A percentile compares a stretch with the other conserved stretches of the same genome.
phyloP scores from a whole-genome alignment of 495 filamentous ascomycete species.

The Xylaria venustula region DNA sequence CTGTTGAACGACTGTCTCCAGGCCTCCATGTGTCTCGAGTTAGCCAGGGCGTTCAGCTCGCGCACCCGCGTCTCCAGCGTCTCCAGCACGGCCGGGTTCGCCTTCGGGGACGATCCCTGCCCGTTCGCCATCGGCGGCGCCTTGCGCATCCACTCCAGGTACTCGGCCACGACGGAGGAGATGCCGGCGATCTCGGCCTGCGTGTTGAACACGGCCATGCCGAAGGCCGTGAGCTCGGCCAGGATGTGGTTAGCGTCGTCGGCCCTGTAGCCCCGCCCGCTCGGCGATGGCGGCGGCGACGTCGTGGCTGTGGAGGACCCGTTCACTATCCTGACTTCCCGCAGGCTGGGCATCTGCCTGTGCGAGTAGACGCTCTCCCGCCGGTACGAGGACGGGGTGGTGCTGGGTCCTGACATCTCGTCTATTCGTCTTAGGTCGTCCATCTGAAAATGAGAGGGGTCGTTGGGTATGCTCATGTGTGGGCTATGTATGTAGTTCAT shows the following conservation, averaged over 20 bases:
- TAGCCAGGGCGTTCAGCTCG: conserved; percentile 13
- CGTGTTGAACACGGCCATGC: conserved; percentile 16
- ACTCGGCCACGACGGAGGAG: conserved; percentile 16
- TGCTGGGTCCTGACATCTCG: conserved; percentile 4
- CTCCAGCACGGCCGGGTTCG: conserved; percentile 6
- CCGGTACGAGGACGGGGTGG: conserved; percentile 4
- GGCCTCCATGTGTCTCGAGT: conserved; percentile 7
- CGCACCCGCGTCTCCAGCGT: conserved; percentile 12
- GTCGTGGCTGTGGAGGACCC: conserved; percentile 7
- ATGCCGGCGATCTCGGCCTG: conserved; percentile 17
- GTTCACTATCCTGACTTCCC: conserved; percentile 11
- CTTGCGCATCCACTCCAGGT: conserved; percentile 16
- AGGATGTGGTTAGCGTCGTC: conserved; percentile 18
- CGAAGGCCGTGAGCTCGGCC: conserved; percentile 14
- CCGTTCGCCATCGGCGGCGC: neutral
- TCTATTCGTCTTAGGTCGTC: conserved; percentile 5
- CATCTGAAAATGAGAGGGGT: conserved; percentile 11
- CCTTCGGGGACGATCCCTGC: neutral
- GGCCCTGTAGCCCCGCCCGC: neutral
- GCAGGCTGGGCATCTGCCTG: conserved; percentile 8
- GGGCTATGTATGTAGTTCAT: conserved; percentile 7
- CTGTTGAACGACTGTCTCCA: conserved; percentile 11
- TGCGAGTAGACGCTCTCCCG: conserved; percentile 11
- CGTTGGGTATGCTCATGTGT: neutral
- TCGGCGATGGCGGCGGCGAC: conserved; percentile 8